Base-by-base conservation (phyloP, 768 basidiomycete species). In the Kockovaella imperatae region DNA sequence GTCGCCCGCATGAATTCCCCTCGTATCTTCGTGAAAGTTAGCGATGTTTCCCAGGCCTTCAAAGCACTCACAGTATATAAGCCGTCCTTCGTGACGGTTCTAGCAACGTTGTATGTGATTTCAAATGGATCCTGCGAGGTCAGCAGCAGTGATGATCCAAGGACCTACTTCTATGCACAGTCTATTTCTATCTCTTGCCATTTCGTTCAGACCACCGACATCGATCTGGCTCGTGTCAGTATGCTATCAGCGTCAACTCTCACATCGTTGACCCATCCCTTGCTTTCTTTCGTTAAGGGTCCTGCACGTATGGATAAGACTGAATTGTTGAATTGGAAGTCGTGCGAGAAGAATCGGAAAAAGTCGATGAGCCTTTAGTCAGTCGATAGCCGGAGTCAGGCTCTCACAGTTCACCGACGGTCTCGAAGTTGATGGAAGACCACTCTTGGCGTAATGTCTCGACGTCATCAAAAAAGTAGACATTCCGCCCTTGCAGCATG, bases 1-100 rank as follows among this genome's bases (percentile, higher is more conserved):
- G 84, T 82, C 4, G 91, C 93, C 29, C 93, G 83, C 87, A 93
- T 93, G 70, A 99, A 93, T 74, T 97, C 93, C 7, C 93, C 91
- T 13, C 93, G 90, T 64, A 99, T 90, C 91, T 96, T 38, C 14
- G 44, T n/a, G n/a, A 28, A 32, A 3, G 40, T 50, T 21, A 47
- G 41, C 24, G 15, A 21, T n/a, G 4, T 13, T 26, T 1, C 10
- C 15, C 3, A 21, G 40, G 30, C 15, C n/a, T 49, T 17, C 3
- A 18, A 29, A 6, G 8, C 29, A 47, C 80, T 60, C 63, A 91
- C 91, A 34, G 87, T 88, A 64, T 95, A 96, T 47, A 99, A 76
- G 2, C 93, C 93, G 68, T 99, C 93, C 62, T 83, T 85, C 15
- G 93, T 96, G 17, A 97, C 93, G 57, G 91, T 97, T 58, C 93